Percentiles rank a stretch among this genome's conserved stretches.
Conservation (phyloP, 2,329 filamentous ascomycete species). For the Rugonectria rugulosa region DNA sequence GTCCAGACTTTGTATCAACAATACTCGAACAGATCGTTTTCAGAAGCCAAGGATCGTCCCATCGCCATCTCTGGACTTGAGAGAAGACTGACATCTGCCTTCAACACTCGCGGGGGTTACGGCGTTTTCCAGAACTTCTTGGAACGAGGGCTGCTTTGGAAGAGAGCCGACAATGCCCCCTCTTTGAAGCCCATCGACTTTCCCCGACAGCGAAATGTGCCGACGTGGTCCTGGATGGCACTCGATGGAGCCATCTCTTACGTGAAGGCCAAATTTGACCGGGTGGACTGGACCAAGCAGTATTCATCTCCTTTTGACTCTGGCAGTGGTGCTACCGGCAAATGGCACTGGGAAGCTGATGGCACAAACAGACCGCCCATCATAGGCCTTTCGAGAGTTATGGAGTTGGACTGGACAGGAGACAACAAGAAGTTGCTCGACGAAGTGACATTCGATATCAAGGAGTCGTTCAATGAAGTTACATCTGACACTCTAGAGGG, state of each 20-base stretch:
- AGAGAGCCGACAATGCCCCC: neutral
- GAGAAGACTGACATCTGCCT: neutral
- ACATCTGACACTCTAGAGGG: no score
- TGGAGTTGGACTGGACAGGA: no score
- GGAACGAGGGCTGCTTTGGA: neutral
- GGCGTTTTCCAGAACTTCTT: neutral
- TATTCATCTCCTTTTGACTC: neutral
- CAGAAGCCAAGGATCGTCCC: neutral
- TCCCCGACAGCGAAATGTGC: neutral
- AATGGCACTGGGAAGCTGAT: no score
- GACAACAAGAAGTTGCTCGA: no score
- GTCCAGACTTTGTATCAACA: conserved; percentile 3
- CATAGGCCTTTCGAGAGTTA: no score
- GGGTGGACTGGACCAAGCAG: neutral
- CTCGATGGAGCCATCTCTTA: neutral
- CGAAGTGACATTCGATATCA: no score
- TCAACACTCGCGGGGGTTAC: neutral
- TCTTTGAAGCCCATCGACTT: neutral
- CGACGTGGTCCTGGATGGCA: conserved; percentile 1
- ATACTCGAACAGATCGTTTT: neutral
- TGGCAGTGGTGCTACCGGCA: no score
- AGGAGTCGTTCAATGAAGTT: no score
- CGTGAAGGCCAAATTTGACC: conserved; percentile 1
- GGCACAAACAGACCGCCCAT: no score
- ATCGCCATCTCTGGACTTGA: conserved; percentile 2